These are phyloP conservation scores for Clavariopsis aquatica DNA, from an alignment of 495 filamentous ascomycete species.

Conservation along the genomic window DNA sequence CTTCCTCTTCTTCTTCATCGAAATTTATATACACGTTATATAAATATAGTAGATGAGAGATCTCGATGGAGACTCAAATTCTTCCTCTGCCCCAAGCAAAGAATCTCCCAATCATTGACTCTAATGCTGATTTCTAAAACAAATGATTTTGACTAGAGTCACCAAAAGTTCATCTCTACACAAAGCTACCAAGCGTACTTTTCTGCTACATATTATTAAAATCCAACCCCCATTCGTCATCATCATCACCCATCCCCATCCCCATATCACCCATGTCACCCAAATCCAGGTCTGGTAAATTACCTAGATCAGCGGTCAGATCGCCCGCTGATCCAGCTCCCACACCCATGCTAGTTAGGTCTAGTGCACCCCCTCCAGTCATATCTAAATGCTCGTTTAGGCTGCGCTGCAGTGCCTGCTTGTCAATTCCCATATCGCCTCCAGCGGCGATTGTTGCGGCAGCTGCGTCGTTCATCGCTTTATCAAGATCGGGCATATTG, in stretches of 20 bases:
- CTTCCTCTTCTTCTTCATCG: too few species aligned
- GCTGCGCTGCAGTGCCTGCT: constrained; percentile 23
- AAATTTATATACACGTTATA: too few species aligned
- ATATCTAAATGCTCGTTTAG: constrained; percentile 31
- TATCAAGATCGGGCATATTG: constrained; percentile 25
- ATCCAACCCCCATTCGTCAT: constrained; percentile 37
- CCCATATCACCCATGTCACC: constrained; percentile 29
- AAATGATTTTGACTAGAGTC: not conserved
- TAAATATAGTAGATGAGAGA: too few species aligned
- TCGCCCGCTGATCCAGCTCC: constrained; percentile 21
- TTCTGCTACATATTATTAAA: constrained; percentile 28
- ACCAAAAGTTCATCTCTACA: not conserved
- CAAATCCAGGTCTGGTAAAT: constrained; percentile 23
- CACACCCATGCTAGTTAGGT: constrained; percentile 21
- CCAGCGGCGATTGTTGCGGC: constrained; percentile 26
- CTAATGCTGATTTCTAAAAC: too few species aligned
- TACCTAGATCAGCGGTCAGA: constrained; percentile 33
- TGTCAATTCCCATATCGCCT: constrained; percentile 10
- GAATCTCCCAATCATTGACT: too few species aligned
- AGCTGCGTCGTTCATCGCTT: constrained; percentile 29
- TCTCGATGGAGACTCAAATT: too few species aligned
- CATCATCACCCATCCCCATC: constrained; percentile 35
- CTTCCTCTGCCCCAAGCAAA: too few species aligned
- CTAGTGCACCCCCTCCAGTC: constrained; percentile 17
- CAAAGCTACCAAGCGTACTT: too few species aligned